Evolutionary conservation across 2,329 filamentous ascomycete genomes (phyloP).

Genomic region (Cadophora luteo-olivacea): DNA sequence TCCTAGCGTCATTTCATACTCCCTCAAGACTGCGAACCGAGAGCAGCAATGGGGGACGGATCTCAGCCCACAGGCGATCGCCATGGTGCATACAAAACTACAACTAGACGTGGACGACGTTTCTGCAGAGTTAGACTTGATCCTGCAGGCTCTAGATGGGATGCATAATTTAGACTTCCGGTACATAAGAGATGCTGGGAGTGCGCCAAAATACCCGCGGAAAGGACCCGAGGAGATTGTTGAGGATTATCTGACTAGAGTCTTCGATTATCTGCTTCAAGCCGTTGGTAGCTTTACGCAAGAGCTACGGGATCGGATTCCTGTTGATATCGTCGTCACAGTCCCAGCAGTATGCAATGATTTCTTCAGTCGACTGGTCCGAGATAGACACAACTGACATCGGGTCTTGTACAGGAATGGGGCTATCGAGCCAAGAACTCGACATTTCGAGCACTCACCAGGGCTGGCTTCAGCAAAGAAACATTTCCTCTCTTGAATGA

Average conservation of each 20-base stretch:
- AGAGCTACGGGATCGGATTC: slow-evolving; percentile 23
- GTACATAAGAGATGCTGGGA: slow-evolving; percentile 31
- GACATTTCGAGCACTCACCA: slow-evolving; percentile 38
- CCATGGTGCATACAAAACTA: slow-evolving; percentile 45
- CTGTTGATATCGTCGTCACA: slow-evolving; percentile 43
- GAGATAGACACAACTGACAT: not conserved
- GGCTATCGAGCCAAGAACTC: slow-evolving; percentile 42
- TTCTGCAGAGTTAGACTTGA: slow-evolving; percentile 41
- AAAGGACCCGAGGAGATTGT: slow-evolving; percentile 42
- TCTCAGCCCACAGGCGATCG: slow-evolving; percentile 36
- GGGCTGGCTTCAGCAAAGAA: slow-evolving; percentile 41
- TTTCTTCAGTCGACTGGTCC: not conserved
- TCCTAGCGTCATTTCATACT: slow-evolving; percentile 44
- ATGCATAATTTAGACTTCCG: slow-evolving; percentile 42
- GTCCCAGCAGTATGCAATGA: slow-evolving; percentile 28
- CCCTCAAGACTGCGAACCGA: slow-evolving; percentile 26
- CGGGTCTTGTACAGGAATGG: slow-evolving; percentile 37
- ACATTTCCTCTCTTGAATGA: slow-evolving; percentile 40
- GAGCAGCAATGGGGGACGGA: slow-evolving; percentile 41
- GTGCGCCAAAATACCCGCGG: slow-evolving; percentile 35
- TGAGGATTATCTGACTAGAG: slow-evolving; percentile 40
- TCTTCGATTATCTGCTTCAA: slow-evolving; percentile 32
- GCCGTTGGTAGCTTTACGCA: slow-evolving; percentile 30
- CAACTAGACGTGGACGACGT: slow-evolving; percentile 40
- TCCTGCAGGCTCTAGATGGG: slow-evolving; percentile 41